These are phyloP conservation scores for Mucor piriformis DNA, from an alignment of 371 early-diverging fungal genomes.

Conservation along the genomic window DNA sequence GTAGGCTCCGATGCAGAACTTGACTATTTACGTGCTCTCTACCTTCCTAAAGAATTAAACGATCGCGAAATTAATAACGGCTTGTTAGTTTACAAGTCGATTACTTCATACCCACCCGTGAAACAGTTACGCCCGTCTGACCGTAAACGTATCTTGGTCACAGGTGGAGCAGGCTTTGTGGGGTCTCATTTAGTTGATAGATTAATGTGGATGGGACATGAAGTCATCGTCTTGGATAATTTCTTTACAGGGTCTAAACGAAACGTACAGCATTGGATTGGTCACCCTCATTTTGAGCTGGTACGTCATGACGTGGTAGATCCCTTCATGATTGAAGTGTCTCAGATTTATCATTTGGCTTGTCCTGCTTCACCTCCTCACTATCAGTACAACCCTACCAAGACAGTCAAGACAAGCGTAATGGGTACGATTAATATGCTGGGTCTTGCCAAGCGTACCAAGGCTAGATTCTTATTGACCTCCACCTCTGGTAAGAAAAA, in stretches of 20 bases:
- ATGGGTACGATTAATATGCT: slow-evolving; percentile 92
- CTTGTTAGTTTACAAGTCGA: slow-evolving; percentile 52
- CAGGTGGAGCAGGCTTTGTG: slow-evolving; percentile 92
- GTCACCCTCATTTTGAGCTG: slow-evolving; percentile 88
- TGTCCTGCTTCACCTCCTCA: slow-evolving; percentile 92
- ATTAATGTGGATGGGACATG: slow-evolving; percentile 87
- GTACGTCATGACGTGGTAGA: slow-evolving; percentile 85
- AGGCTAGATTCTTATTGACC: slow-evolving; percentile 80
- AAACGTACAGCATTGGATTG: slow-evolving; percentile 83
- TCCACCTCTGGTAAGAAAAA: slow-evolving; percentile 76
- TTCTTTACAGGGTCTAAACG: slow-evolving; percentile 80
- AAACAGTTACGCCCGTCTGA: slow-evolving; percentile 55
- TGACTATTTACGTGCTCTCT: slow-evolving; percentile 43
- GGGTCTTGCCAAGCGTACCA: slow-evolving; percentile 82
- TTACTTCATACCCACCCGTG: slow-evolving; percentile 57
- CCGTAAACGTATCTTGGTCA: slow-evolving; percentile 81
- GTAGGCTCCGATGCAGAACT: slow-evolving; percentile 51
- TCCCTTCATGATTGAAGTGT: slow-evolving; percentile 84
- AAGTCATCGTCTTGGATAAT: slow-evolving; percentile 86
- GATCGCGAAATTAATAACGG: slow-evolving; percentile 41
- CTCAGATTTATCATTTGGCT: slow-evolving; percentile 85
- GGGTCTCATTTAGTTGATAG: slow-evolving; percentile 87
- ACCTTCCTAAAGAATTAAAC: slow-evolving; percentile 41
- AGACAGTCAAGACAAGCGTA: slow-evolving; percentile 86
- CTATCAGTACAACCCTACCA: slow-evolving; percentile 88